Conservation (phyloP, 257 asterid genomes). For the Solanum ossicruentum region DNA sequence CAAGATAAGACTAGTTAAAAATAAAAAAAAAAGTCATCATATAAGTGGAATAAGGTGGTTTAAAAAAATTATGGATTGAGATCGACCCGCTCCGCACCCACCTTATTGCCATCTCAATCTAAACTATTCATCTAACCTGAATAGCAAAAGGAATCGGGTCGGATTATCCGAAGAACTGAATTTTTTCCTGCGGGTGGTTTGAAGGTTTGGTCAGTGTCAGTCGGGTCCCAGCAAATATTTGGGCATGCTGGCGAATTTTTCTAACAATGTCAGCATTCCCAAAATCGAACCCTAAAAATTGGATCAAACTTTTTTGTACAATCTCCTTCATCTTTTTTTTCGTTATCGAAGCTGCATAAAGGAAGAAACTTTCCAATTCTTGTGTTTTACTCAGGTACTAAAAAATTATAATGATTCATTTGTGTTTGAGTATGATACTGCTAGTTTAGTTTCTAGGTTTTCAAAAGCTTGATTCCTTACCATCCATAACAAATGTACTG, state of each 20-base stretch:
- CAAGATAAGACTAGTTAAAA: too few species aligned
- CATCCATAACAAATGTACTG: background rate
- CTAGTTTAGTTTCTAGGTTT: background rate
- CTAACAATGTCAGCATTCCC: background rate
- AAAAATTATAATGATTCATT: background rate
- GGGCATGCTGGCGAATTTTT: background rate
- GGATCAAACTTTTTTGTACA: background rate
- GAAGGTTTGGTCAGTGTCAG: background rate
- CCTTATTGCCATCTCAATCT: background rate
- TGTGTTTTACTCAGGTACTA: background rate
- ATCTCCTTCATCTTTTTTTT: background rate
- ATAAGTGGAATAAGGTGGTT: too few species aligned
- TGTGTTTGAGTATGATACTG: background rate
- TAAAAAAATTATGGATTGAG: too few species aligned
- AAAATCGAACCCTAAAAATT: background rate
- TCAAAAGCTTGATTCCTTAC: background rate
- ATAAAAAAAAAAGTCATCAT: too few species aligned
- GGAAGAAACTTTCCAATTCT: background rate
- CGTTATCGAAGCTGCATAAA: background rate
- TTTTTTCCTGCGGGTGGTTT: background rate
- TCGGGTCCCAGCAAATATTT: background rate
- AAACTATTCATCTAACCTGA: background rate
- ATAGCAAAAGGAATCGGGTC: background rate
- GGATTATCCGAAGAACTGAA: background rate
- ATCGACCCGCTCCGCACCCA: too few species aligned